phyloP scores from a whole-genome alignment of 768 basidiomycete species.

The Podaxis sp. region DNA sequence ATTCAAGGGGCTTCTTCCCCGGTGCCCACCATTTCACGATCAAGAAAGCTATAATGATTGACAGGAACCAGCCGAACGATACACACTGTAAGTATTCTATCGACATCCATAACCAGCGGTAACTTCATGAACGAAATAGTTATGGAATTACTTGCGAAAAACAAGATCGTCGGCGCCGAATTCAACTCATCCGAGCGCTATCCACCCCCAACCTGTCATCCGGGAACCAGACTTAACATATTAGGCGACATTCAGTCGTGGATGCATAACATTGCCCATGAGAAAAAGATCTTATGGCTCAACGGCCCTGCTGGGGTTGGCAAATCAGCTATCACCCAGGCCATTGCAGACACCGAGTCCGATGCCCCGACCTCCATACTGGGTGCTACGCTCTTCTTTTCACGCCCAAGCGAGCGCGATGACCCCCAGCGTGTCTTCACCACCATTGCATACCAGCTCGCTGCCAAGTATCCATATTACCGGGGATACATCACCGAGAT shows the following conservation, averaged over 20 bases:
- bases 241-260: neutral
- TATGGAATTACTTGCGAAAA: neutral
- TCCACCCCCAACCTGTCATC: neutral
- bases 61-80: neutral
- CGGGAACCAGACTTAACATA: neutral
- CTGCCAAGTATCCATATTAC: neutral
- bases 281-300: neutral
- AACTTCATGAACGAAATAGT: neutral
- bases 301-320: slow-evolving; percentile 7
- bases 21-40: neutral
- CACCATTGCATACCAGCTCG: slow-evolving; percentile 25
- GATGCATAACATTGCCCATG: neutral
- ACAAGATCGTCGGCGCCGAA: neutral
- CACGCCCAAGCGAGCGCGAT: neutral
- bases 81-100: neutral
- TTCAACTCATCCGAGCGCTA: neutral
- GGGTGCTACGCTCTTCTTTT: slow-evolving; percentile 2
- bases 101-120: neutral
- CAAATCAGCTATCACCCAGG: slow-evolving; percentile 8
- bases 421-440: neutral
- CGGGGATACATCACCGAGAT: slow-evolving; percentile 7
- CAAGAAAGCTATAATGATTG: neutral
- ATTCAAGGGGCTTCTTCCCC: neutral
- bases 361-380: no score
- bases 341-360: neutral